These are phyloP conservation scores for Podosphaera aphanis DNA, from an alignment of 2,329 filamentous ascomycete genomes.

Conservation along the genomic window DNA sequence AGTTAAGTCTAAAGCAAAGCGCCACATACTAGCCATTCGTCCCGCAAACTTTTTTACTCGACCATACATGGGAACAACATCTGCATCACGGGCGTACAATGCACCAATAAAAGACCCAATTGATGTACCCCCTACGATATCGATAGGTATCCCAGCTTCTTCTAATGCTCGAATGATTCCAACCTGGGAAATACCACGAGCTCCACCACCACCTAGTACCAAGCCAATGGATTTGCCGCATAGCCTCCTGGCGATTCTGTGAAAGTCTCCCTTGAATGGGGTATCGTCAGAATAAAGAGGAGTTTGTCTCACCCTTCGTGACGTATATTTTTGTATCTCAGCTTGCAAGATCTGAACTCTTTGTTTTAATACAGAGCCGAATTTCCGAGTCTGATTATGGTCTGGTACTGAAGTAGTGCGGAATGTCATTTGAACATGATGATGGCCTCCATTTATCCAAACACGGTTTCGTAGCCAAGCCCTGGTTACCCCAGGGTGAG, in stretches of 20 bases:
- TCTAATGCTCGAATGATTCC: conserved; percentile 88
- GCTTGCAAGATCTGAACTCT: conserved; percentile 85
- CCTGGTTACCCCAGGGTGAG: conserved; percentile 59
- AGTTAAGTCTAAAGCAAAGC: conserved; percentile 87
- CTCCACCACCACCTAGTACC: conserved; percentile 82
- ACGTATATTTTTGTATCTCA: conserved; percentile 96
- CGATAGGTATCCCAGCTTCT: conserved; percentile 87
- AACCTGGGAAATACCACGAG: conserved; percentile 74
- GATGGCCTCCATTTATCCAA: conserved; percentile 96
- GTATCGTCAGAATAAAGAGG: conserved; percentile 79
- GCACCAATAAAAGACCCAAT: conserved; percentile 92
- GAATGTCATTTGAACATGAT: conserved; percentile 91
- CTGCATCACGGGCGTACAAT: conserved; percentile 84
- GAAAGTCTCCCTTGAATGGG: conserved; percentile 89
- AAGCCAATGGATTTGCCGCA: conserved; percentile 89
- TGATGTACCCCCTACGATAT: conserved; percentile 84
- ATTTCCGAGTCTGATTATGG: conserved; percentile 49
- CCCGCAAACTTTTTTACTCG: conserved; percentile 92
- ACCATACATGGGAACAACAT: conserved; percentile 91
- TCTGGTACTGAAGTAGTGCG: conserved; percentile 52
- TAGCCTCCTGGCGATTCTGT: conserved; percentile 67
- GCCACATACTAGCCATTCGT: conserved; percentile 97
- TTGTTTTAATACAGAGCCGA: conserved; percentile 72
- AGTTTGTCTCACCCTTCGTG: conserved; percentile 66
- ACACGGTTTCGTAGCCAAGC: conserved; percentile 79